A percentile compares a stretch with the other conserved stretches of the same genome.
phyloP scores from a whole-genome alignment of 352 stramenopile genomes.

The Phytophthora hibernalis region DNA sequence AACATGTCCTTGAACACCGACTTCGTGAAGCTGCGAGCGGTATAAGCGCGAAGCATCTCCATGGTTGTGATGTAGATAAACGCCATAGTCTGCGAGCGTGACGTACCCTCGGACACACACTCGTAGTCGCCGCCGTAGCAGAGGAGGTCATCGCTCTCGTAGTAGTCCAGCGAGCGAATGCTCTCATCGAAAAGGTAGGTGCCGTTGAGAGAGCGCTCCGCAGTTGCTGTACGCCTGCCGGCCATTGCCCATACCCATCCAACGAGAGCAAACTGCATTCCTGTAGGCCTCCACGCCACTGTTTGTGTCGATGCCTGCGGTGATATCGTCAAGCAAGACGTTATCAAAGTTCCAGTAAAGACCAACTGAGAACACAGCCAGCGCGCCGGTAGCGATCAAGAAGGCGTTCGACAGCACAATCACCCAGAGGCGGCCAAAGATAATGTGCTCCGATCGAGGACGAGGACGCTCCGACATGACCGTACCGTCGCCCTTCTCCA shows the following conservation, averaged over 20 bases:
- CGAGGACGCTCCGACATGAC: conserved; percentile 72
- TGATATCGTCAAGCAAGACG: conserved; percentile 65
- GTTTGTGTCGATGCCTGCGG: conserved; percentile 45
- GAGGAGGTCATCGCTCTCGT: conserved; percentile 50
- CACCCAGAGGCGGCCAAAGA: conserved; percentile 74
- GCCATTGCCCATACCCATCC: conserved; percentile 53
- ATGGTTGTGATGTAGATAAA: conserved; percentile 85
- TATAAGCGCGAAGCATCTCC: conserved; percentile 79
- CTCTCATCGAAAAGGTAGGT: conserved; percentile 50
- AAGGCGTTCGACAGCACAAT: conserved; percentile 72
- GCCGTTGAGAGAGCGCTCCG: conserved; percentile 38
- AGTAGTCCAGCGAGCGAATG: conserved; percentile 37
- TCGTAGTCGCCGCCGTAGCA: conserved; percentile 65
- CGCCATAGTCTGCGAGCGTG: conserved; percentile 74
- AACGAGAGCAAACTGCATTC: conserved; percentile 64
- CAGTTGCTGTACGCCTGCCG: conserved; percentile 67
- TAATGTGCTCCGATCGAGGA: conserved; percentile 65
- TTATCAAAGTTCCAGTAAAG: conserved; percentile 80
- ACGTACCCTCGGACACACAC: conserved; percentile 68
- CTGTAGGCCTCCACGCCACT: conserved; percentile 45
- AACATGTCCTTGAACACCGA: conserved; percentile 76
- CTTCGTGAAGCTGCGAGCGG: conserved; percentile 79
- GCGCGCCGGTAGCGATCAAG: conserved; percentile 57
- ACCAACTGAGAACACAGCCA: conserved; percentile 69
- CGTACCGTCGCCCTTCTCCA: conserved; percentile 75